A percentile compares a stretch with the other conserved stretches of the same genome.
Conservation (phyloP, 164 flowering plant species). For the Euptelea pleiosperma region DNA sequence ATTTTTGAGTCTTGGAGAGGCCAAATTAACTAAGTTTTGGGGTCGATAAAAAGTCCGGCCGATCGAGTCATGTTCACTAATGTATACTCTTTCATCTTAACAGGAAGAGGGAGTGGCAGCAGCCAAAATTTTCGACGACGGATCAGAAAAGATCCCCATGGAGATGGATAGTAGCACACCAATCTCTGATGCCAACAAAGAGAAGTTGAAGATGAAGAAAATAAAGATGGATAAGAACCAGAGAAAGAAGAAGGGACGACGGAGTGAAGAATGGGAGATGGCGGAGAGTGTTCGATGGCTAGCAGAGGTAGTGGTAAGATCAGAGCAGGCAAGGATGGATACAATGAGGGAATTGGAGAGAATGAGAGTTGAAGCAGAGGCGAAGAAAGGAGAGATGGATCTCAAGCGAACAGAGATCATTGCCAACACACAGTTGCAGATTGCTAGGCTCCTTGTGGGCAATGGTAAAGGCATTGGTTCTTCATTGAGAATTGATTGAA, state of each 20-base stretch:
- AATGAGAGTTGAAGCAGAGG: slow-evolving; percentile 79
- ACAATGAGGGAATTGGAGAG: slow-evolving; percentile 78
- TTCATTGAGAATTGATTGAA: too few relatives aligned
- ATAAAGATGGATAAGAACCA: slow-evolving; percentile 3
- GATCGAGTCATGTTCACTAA: too few relatives aligned
- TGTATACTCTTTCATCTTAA: too few relatives aligned
- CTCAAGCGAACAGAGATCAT: slow-evolving; percentile 80
- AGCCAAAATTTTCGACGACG: slow-evolving; percentile 34
- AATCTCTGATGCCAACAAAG: slow-evolving; percentile 35
- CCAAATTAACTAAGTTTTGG: too few relatives aligned
- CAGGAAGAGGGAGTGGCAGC: slow-evolving; percentile 45
- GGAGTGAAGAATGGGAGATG: slow-evolving; percentile 38
- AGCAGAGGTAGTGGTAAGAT: slow-evolving; percentile 63
- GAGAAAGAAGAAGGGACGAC: slow-evolving; percentile 24
- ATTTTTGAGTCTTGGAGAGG: too few relatives aligned
- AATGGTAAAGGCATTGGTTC: too few relatives aligned
- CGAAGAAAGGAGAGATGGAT: slow-evolving; percentile 76
- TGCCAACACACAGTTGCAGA: slow-evolving; percentile 81
- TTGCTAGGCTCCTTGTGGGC: too few relatives aligned
- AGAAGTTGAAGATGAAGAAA: slow-evolving; percentile 20
- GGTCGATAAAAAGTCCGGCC: too few relatives aligned
- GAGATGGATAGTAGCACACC: slow-evolving; percentile 66
- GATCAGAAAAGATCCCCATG: slow-evolving; percentile 28
- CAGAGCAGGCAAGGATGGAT: slow-evolving; percentile 76
- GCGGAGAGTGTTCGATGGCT: slow-evolving; percentile 80